These are phyloP conservation scores for Capsella bursapastoris DNA, from an alignment of 345 rosid genomes.

Conservation along the genomic window DNA sequence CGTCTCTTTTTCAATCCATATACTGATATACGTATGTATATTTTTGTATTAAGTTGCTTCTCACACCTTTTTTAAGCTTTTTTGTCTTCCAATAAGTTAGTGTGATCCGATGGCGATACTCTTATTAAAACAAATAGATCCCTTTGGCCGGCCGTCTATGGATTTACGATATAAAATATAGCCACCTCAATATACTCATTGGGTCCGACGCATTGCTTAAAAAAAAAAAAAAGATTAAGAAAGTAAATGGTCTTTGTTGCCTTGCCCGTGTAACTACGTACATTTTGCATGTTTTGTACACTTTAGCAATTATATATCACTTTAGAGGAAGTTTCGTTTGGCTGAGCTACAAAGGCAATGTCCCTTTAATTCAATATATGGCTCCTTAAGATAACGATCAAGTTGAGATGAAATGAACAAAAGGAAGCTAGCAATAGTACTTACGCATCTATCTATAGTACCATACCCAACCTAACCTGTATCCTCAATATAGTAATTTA, in stretches of 20 bases:
- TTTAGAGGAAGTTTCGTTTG: neutral
- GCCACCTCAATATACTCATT: neutral
- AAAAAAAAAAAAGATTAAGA: neutral
- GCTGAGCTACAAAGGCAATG: neutral
- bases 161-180: slow-evolving; percentile 7
- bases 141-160: neutral
- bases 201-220: slow-evolving; percentile 1
- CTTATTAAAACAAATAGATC: neutral
- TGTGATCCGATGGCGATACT: neutral
- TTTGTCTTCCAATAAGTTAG: neutral
- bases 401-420: no score
- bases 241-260: neutral
- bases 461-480: no score
- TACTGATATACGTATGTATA: neutral
- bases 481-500: no score
- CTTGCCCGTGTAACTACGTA: neutral
- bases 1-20: neutral
- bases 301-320: neutral
- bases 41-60: neutral
- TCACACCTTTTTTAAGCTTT: neutral
- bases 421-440: no score
- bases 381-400: neutral
- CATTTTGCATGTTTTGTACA: neutral
- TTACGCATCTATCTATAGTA: no score
- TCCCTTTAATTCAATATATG: neutral